These are phyloP conservation scores for Pseudogymnoascus sp. DNA, from an alignment of 2,329 filamentous ascomycete species.

Conservation along the genomic window DNA sequence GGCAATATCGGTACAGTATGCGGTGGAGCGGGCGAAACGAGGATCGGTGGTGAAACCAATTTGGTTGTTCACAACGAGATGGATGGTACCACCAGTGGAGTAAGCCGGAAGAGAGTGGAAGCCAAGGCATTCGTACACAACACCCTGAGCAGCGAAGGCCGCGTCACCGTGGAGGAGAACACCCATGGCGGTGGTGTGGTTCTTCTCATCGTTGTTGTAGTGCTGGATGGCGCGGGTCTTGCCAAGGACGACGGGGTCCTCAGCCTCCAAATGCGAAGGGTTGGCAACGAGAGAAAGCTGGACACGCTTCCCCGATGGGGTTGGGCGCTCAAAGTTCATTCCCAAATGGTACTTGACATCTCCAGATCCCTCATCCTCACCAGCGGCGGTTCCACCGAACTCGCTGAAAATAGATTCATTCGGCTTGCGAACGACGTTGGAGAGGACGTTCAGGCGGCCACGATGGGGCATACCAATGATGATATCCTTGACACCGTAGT, in stretches of 20 bases:
- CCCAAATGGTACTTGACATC: conserved; percentile 99
- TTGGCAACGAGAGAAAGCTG: conserved; percentile 97
- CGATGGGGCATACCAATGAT: conserved; percentile 99
- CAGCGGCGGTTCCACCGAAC: conserved; percentile 80
- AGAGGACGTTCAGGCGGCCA: conserved; percentile 94
- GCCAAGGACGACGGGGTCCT: conserved; percentile 94
- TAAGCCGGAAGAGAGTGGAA: conserved; percentile 95
- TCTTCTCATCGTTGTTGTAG: conserved; percentile 94
- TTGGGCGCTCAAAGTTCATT: conserved; percentile 99
- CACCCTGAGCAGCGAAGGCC: conserved; percentile 89
- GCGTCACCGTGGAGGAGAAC: conserved; percentile 95
- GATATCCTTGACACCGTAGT: conserved; percentile 98
- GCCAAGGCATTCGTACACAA: conserved; percentile 97
- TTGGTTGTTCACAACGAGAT: conserved; percentile 98
- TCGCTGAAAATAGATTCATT: conserved; percentile 99
- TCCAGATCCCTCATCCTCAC: conserved; percentile 90
- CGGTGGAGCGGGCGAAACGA: conserved; percentile 91
- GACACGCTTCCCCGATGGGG: conserved; percentile 97
- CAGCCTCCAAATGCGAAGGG: conserved; percentile 94
- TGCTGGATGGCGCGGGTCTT: conserved; percentile 98
- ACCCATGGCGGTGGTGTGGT: conserved; percentile 85
- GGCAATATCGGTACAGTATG: conserved; percentile 98
- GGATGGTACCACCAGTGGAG: conserved; percentile 94
- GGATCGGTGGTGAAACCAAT: conserved; percentile 99
- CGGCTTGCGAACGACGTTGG: conserved; percentile 97